Percentiles rank a stretch among this genome's conserved stretches.
These are phyloP conservation scores for Anisodus acutangulus DNA, from an alignment of 257 asterid genomes.

Conservation along the genomic window DNA sequence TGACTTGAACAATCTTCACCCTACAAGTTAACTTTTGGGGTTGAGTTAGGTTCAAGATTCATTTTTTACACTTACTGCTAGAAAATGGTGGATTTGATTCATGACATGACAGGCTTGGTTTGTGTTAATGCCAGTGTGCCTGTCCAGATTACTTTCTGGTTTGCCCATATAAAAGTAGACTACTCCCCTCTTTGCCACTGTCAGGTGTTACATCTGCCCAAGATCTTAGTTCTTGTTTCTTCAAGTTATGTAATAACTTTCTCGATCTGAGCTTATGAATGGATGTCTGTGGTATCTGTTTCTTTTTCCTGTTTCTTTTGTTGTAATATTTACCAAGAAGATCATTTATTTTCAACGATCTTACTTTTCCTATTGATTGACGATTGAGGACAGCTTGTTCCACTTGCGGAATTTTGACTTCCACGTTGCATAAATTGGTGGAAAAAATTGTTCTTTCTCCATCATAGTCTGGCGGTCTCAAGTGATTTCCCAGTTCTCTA, in stretches of 20 bases:
- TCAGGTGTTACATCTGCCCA: background rate
- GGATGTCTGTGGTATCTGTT: background rate
- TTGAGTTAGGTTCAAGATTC: no score
- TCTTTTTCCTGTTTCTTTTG: slow-evolving; percentile 9
- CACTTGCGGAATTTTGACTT: background rate
- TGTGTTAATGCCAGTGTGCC: background rate
- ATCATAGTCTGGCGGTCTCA: background rate
- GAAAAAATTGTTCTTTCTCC: background rate
- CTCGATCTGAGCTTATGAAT: background rate
- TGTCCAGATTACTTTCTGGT: background rate
- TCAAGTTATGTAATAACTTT: background rate
- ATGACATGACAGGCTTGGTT: background rate
- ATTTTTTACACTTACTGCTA: background rate
- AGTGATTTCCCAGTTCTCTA: background rate
- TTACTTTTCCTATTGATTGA: background rate
- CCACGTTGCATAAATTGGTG: background rate
- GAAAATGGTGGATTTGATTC: background rate
- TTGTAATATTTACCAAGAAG: slow-evolving; percentile 5
- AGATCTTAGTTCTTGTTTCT: background rate
- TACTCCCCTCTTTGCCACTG: background rate
- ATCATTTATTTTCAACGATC: background rate
- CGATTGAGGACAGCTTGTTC: background rate
- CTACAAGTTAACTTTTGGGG: no score
- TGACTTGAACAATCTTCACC: no score
- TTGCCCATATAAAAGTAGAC: background rate